These are phyloP conservation scores for Anisodus tanguticus DNA, from an alignment of 257 asterid species.

Conservation along the genomic window DNA sequence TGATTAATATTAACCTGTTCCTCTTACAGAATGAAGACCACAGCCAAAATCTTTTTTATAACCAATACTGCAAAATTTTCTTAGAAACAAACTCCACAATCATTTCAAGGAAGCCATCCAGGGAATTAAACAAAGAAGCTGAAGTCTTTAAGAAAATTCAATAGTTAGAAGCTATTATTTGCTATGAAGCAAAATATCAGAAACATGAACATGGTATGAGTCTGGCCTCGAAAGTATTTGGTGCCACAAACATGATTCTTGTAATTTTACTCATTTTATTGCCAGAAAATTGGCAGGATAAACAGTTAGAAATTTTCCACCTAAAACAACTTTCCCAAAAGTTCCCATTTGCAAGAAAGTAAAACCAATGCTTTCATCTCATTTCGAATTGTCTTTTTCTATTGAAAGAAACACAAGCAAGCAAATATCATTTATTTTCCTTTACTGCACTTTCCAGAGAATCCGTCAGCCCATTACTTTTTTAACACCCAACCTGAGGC, in stretches of 20 bases:
- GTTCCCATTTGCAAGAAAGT: conserved; percentile 1
- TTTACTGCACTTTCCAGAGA: not conserved
- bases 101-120: conserved; percentile 10
- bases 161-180: not conserved
- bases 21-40: not conserved
- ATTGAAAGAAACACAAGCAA: not conserved
- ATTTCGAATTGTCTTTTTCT: not conserved
- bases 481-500: not conserved
- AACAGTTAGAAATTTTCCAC: not conserved
- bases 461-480: conserved; percentile 1
- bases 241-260: conserved; percentile 24
- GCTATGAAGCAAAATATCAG: not conserved
- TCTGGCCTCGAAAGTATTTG: not conserved
- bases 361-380: not conserved
- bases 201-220: not conserved
- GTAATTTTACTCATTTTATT: conserved; percentile 1
- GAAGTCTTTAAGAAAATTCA: not conserved
- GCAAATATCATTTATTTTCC: not conserved
- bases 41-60: not conserved
- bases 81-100: not conserved
- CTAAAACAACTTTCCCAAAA: conserved; percentile 2
- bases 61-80: not conserved
- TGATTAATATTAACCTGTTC: not conserved
- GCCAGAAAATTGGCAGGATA: not conserved
- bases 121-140: not conserved